Base-by-base conservation (phyloP, 805 yeast genomes). In the Cyberlindnera saturnus region DNA sequence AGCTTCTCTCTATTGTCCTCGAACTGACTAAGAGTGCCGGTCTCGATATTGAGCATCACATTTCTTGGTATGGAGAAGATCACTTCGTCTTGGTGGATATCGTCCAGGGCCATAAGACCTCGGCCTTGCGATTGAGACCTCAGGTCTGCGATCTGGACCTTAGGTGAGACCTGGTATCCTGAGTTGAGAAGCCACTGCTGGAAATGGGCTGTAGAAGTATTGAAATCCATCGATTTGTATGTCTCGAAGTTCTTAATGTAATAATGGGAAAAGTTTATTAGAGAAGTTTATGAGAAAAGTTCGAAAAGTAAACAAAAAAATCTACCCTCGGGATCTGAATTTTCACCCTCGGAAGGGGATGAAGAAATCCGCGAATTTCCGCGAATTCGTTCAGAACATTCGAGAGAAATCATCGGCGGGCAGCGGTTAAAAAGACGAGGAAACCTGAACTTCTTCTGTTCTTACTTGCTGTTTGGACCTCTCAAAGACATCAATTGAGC, bases 1-100 rank as follows among this genome's bases (percentile, higher is more conserved):
- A 67, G 51, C 35, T 56, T 57, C 2, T 60, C 67, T 32, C 47
- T 67, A 31, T 61, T 65, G 6, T 63, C 68, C 3, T 42, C 43
- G 14, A 67, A 60, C 10, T 52, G 36, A 0, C 66, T 42, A 16
- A 82, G 59, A 1, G 75, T 60, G 26, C 82, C 75, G 9, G 80
- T 82, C 15, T 72, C 74, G n/a, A 80, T 70, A 51, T 81, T 79
- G 39, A 91, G 53, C 6, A 84, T 60, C 0, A 74, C 61, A 2
- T 59, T 55, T 42, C 86, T 65, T 0, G 96, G 91, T 26, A 93
- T 72, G 33, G 75, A 69, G 60, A 90, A 87, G 15, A 91, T 62
- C 1, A 67, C 67, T 44, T 87, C 95, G 42, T 75, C 89, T 38
- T 66, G 62, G 3, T 56, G 58, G 17, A 91, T 84, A 49, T 79